A percentile compares a stretch with the other conserved stretches of the same genome.
phyloP scores from a whole-genome alignment of 768 basidiomycete genomes.

The Cubamyces lactineus region DNA sequence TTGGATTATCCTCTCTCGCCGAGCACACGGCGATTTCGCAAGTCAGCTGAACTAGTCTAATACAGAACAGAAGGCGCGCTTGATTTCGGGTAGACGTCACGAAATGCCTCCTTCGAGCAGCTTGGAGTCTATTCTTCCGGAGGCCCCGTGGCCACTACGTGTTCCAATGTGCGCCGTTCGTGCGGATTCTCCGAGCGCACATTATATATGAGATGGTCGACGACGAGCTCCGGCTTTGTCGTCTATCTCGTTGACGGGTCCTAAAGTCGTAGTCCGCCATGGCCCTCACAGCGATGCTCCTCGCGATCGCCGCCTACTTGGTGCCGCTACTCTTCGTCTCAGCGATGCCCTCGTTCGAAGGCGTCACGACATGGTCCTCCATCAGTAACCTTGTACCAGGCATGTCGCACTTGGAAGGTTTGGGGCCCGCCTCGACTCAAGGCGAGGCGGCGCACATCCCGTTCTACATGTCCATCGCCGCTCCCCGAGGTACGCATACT shows the following conservation, averaged over 20 bases:
- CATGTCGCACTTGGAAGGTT: conserved; percentile 29
- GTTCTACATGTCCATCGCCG: conserved; percentile 28
- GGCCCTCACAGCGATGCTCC: conserved; percentile 16
- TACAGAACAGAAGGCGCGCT: neutral
- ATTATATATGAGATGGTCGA: conserved; percentile 8
- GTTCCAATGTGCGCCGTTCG: conserved; percentile 11
- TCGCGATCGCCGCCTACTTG: conserved; percentile 16
- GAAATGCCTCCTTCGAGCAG: neutral
- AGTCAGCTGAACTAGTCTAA: conserved; percentile 14
- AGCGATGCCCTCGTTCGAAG: conserved; percentile 31
- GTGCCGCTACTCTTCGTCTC: conserved; percentile 15
- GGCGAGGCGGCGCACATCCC: conserved; percentile 7
- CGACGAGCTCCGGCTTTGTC: neutral
- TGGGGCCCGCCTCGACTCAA: conserved; percentile 22
- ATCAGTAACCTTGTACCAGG: conserved; percentile 32
- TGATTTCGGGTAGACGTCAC: conserved; percentile 19
- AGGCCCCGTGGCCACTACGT: conserved; percentile 14
- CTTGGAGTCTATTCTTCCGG: conserved; percentile 16
- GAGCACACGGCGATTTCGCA: neutral
- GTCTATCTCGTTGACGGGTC: neutral
- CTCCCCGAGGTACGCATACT: conserved; percentile 24
- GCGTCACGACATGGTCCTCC: conserved; percentile 26
- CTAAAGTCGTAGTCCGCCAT: neutral
- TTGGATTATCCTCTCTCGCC: conserved; percentile 27
- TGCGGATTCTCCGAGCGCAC: conserved; percentile 19